A percentile compares a stretch with the other conserved stretches of the same genome.
Evolutionary conservation across 177 flowering plant species (phyloP).

Genomic region (Vitis hybrid): DNA sequence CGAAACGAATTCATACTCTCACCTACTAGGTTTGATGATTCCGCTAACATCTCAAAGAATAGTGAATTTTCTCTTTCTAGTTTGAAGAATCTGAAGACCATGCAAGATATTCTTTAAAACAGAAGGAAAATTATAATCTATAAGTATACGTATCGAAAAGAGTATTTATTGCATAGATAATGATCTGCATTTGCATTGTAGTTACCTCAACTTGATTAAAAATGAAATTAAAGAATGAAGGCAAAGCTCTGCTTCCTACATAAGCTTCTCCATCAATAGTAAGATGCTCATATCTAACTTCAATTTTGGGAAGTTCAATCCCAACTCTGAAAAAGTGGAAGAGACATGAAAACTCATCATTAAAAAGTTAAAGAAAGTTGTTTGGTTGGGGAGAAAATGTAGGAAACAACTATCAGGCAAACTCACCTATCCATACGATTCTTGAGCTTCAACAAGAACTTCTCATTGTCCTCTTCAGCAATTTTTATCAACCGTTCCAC

Average conservation of each 20-base stretch:
- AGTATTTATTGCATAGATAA: too few relatives aligned
- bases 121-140: not conserved
- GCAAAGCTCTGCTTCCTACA: constrained; percentile 55
- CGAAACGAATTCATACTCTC: not conserved
- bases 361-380: not conserved
- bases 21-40: constrained; percentile 48
- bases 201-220: constrained; percentile 40
- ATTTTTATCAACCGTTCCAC: constrained; percentile 41
- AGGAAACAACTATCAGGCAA: not conserved
- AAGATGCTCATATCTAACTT: constrained; percentile 51
- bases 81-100: constrained; percentile 36
- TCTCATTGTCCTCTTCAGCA: constrained; percentile 75
- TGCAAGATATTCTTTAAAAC: constrained; percentile 34
- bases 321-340: constrained; percentile 42
- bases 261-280: constrained; percentile 40
- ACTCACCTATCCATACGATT: constrained; percentile 59
- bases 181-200: not conserved
- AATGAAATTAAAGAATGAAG: constrained; percentile 41
- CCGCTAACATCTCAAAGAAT: constrained; percentile 47
- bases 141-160: too few relatives aligned
- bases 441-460: constrained; percentile 67
- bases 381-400: not conserved
- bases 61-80: constrained; percentile 37
- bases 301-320: constrained; percentile 51
- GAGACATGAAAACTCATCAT: not conserved